These are phyloP conservation scores for Blastomyces parvus DNA, from an alignment of 2,329 filamentous ascomycete genomes.

Conservation along the genomic window DNA sequence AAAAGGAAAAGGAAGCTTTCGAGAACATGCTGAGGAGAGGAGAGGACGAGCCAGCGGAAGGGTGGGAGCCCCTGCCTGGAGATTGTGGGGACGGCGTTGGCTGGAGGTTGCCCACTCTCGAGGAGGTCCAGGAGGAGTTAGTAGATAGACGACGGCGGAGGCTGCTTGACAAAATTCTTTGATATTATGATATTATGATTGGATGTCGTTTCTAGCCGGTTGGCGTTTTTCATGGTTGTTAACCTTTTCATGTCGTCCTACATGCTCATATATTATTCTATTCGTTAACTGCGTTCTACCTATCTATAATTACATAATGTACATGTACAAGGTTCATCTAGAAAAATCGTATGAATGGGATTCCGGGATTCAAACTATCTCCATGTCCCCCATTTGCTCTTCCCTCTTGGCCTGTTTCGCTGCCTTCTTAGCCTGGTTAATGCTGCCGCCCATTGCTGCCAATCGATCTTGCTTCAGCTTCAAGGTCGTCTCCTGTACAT, in stretches of 20 bases:
- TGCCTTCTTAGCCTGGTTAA: conserved; percentile 36
- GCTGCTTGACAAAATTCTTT: conserved; percentile 68
- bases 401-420: conserved; percentile 27
- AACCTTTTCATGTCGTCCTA: conserved; percentile 2
- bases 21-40: conserved; percentile 55
- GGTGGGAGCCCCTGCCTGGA: conserved; percentile 80
- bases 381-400: neutral
- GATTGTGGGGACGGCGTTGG: conserved; percentile 71
- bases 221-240: conserved; percentile 6
- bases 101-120: conserved; percentile 76
- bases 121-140: conserved; percentile 90
- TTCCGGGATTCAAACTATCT: neutral
- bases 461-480: conserved; percentile 33
- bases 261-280: conserved; percentile 2
- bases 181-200: conserved; percentile 15
- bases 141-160: conserved; percentile 75
- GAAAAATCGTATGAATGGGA: neutral
- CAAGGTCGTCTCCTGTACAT: conserved; percentile 54
- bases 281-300: conserved; percentile 3
- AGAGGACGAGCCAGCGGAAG: conserved; percentile 50
- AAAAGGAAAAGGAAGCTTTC: conserved; percentile 73
- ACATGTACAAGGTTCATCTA: neutral
- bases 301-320: conserved; percentile 6
- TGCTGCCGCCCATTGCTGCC: conserved; percentile 30
- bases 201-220: neutral